These are phyloP conservation scores for Cryptococcus jaspeensis DNA, from an alignment of 1,284 basidiomycete genomes.

Conservation along the genomic window DNA sequence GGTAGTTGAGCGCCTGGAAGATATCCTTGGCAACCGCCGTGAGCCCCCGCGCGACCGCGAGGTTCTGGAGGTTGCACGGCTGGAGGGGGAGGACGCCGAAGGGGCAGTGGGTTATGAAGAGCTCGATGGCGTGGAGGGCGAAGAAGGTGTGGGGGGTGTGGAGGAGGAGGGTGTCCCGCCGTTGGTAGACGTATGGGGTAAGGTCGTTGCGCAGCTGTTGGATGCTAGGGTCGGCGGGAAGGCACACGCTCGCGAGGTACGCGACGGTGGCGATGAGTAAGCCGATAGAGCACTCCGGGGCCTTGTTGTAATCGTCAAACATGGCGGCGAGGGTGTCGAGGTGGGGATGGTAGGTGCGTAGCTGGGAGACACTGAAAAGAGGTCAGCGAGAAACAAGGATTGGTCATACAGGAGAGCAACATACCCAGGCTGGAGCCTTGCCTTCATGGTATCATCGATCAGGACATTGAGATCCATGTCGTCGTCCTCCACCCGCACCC, in stretches of 20 bases:
- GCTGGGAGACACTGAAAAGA: constrained; percentile 24
- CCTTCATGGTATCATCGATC: constrained; percentile 22
- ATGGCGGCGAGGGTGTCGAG: constrained; percentile 33
- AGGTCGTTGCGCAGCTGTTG: constrained; percentile 19
- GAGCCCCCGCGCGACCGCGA: constrained; percentile 36
- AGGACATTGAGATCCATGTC: constrained; percentile 32
- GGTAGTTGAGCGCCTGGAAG: constrained; percentile 22
- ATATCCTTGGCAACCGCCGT: constrained; percentile 18
- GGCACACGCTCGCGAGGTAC: constrained; percentile 32
- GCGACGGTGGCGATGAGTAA: constrained; percentile 30
- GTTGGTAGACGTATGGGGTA: constrained; percentile 21
- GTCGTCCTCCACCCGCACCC: constrained; percentile 16
- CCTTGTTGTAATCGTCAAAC: constrained; percentile 14
- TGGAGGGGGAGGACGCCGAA: constrained; percentile 40
- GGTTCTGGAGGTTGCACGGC: constrained; percentile 22
- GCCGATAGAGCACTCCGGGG: constrained; percentile 11
- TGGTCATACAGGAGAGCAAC: constrained; percentile 6
- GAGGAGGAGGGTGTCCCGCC: constrained; percentile 31
- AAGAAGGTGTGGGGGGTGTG: constrained; percentile 31
- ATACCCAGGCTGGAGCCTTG: constrained; percentile 31
- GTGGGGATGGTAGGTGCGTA: constrained; percentile 42
- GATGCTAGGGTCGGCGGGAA: constrained; percentile 17
- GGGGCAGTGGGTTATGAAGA: constrained; percentile 36
- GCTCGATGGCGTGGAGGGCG: constrained; percentile 38
- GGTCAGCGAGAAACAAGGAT: not conserved